phyloP scores from a whole-genome alignment of 2,329 filamentous ascomycete genomes.

The Colletotrichum ledebouriae region DNA sequence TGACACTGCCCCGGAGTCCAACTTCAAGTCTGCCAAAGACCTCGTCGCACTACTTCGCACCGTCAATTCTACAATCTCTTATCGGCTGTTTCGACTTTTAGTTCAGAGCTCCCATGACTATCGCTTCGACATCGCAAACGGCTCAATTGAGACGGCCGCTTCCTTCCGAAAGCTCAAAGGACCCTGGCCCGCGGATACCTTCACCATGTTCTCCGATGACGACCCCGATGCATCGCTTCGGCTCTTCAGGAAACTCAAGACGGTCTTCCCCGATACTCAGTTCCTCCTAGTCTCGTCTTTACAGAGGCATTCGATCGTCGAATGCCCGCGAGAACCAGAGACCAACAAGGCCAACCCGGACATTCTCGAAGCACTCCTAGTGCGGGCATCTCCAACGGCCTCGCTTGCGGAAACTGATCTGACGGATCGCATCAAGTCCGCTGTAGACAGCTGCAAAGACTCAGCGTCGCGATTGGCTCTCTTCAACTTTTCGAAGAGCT shows the following conservation, averaged over 20 bases:
- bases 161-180: slow-evolving; percentile 26
- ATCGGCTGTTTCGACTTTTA: slow-evolving; percentile 46
- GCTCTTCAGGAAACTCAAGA: slow-evolving; percentile 6
- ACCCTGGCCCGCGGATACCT: slow-evolving; percentile 21
- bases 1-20: neutral
- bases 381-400: neutral
- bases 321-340: neutral
- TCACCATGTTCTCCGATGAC: slow-evolving; percentile 4
- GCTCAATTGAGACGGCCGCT: slow-evolving; percentile 9
- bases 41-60: slow-evolving; percentile 4
- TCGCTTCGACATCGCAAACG: slow-evolving; percentile 46
- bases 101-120: slow-evolving; percentile 43
- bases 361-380: slow-evolving; percentile 2
- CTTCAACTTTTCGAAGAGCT: slow-evolving; percentile 45
- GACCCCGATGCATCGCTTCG: slow-evolving; percentile 3
- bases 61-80: slow-evolving; percentile 33
- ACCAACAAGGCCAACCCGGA: slow-evolving; percentile 7
- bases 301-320: slow-evolving; percentile 5
- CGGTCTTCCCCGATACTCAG: slow-evolving; percentile 1
- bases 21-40: neutral
- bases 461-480: slow-evolving; percentile 47
- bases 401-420: neutral
- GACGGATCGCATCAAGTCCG: neutral
- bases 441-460: slow-evolving; percentile 43
- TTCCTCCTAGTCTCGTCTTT: neutral